Evolutionary conservation across 2,329 filamentous ascomycete genomes (phyloP).

Genomic region (Thermoascus crustaceus): DNA sequence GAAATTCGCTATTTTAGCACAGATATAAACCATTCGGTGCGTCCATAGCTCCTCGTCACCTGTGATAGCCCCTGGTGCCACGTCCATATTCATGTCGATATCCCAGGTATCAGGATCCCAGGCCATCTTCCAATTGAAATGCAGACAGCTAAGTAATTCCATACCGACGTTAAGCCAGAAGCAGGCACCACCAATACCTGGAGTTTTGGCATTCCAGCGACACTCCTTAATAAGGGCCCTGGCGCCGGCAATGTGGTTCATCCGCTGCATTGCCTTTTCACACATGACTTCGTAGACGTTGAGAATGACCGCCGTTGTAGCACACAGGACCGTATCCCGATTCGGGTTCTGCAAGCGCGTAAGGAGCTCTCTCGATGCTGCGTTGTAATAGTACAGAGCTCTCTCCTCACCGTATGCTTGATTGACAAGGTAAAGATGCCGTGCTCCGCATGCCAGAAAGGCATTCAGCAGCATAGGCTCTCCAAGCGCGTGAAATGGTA

Average conservation of each 20-base stretch:
- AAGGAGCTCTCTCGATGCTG: conserved; percentile 69
- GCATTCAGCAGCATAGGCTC: conserved; percentile 87
- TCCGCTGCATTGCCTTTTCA: conserved; percentile 66
- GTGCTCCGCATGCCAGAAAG: conserved; percentile 78
- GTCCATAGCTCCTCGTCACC: conserved; percentile 78
- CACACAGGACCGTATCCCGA: conserved; percentile 74
- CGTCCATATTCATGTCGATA: conserved; percentile 65
- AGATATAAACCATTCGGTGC: conserved; percentile 78
- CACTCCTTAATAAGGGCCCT: conserved; percentile 83
- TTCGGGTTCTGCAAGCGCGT: conserved; percentile 74
- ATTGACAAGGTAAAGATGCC: conserved; percentile 67
- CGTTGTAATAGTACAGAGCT: conserved; percentile 75
- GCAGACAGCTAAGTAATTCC: conserved; percentile 80
- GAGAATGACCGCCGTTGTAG: conserved; percentile 76
- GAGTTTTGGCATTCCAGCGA: conserved; percentile 72
- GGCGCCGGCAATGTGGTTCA: conserved; percentile 82
- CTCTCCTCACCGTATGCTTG: conserved; percentile 65
- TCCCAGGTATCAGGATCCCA: conserved; percentile 92
- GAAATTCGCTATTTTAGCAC: conserved; percentile 82
- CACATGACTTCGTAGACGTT: conserved; percentile 94
- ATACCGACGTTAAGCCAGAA: conserved; percentile 92
- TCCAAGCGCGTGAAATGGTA: conserved; percentile 74
- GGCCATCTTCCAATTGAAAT: conserved; percentile 76
- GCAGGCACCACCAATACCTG: conserved; percentile 74
- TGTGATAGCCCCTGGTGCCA: conserved; percentile 41